phyloP scores from a whole-genome alignment of 2,329 filamentous ascomycete genomes.

The Calonectria naviculata region DNA sequence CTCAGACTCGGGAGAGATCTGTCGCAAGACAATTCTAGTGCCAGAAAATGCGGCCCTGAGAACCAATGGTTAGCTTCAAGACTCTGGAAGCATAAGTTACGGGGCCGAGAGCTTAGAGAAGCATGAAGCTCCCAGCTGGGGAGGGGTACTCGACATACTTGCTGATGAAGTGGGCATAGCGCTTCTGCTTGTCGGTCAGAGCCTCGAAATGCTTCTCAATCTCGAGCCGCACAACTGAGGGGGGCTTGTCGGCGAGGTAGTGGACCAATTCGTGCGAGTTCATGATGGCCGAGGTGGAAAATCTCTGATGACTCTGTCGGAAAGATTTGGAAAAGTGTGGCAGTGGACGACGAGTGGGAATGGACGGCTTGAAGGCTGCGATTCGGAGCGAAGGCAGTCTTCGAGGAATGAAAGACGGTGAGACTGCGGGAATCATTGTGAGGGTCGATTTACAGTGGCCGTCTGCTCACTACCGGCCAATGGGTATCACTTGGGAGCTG shows the following conservation, averaged over 20 bases:
- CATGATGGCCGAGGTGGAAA: constrained; percentile 58
- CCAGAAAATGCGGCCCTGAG: constrained; percentile 80
- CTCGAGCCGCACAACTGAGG: constrained; percentile 86
- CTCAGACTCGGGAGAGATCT: constrained; percentile 85
- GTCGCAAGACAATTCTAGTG: constrained; percentile 81
- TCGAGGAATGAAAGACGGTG: constrained; percentile 47
- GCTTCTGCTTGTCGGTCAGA: constrained; percentile 79
- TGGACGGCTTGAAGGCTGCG: constrained; percentile 40
- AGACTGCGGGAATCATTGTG: constrained; percentile 47
- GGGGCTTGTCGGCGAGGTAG: constrained; percentile 92
- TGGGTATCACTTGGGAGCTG: constrained; percentile 23
- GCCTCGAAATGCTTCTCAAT: constrained; percentile 94
- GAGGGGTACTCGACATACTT: constrained; percentile 60
- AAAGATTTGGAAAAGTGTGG: constrained; percentile 38
- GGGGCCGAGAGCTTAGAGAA: neutral
- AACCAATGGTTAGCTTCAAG: constrained; percentile 19
- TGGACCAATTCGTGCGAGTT: constrained; percentile 72
- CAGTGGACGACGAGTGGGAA: constrained; percentile 33
- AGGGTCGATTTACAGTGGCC: constrained; percentile 20
- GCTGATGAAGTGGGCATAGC: constrained; percentile 92
- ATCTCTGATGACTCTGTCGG: constrained; percentile 39
- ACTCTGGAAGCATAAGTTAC: neutral
- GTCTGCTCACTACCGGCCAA: constrained; percentile 17
- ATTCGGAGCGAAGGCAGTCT: constrained; percentile 48
- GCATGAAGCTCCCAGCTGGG: neutral